Evolutionary conservation across 2,329 filamentous ascomycete species (phyloP), one percentile per base, ranked within the genome.

Genomic region (Ustulina deusta): DNA sequence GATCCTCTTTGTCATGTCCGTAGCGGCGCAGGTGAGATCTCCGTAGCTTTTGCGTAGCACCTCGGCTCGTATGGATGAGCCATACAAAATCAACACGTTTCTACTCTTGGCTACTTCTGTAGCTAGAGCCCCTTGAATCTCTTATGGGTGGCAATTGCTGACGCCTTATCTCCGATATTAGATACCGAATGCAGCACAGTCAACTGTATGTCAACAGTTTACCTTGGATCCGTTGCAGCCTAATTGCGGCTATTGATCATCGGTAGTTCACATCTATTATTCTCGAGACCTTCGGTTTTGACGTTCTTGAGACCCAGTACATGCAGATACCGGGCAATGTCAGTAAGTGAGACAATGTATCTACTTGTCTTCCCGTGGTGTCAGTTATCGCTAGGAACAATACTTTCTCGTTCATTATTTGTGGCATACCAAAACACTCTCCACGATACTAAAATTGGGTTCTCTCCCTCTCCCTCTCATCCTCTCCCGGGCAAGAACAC

Each of bases 301-400:
- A 82, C 46, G 83, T 82, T 0, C 78, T 87, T 3, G 80, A 84
- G 4, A 84, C 84, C 0, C 86, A 87, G 68, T 87, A 88, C 63
- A 83, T 89, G n/a, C 86, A 89, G 67, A 89, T 90, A 63, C 87
- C 87, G 0, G 87, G 86, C 15, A 86, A 85, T 29, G 85, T 82
- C 0, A 81, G 68, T 68, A 55, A 63, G 65, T 70, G 6, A 27
- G 1, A 15, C 15, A n/a, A 22, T 49, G 17, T 20, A 42, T 40
- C 11, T 27, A 6, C 3, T 32, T 20, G n/a, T 20, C 20, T 17
- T 44, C 6, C 5, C 5, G 1, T 29, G 1, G 34, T 25, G 6
- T 3, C 13, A 27, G 6, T 22, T 34, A 29, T 17, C 13, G 5
- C 25, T 20, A 27, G 13, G 15, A 9, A 32, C 9, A 15, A 34